phyloP scores from a whole-genome alignment of 2,329 filamentous ascomycete genomes.

The Fusarium nanum region DNA sequence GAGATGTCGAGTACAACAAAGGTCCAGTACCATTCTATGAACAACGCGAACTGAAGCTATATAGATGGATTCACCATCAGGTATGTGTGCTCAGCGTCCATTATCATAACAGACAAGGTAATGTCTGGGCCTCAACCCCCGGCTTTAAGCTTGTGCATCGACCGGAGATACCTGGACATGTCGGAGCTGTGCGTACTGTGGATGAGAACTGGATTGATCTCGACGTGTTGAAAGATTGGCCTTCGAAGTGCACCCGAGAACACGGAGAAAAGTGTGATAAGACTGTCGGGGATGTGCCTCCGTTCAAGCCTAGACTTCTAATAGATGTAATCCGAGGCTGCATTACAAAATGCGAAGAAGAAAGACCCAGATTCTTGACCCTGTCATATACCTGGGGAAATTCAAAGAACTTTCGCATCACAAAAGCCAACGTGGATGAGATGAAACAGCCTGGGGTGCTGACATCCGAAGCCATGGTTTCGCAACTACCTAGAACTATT shows the following conservation, averaged over 20 bases:
- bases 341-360: no score
- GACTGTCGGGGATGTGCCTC: not conserved
- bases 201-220: not conserved
- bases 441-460: not conserved
- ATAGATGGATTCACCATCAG: no score
- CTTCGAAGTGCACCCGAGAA: fast-evolving
- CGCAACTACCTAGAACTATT: not conserved
- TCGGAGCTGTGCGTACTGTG: not conserved
- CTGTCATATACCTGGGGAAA: not conserved
- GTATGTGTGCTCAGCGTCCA: not conserved
- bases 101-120: not conserved
- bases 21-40: not conserved
- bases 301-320: not conserved
- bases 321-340: not conserved
- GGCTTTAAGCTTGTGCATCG: fast-evolving
- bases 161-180: not conserved
- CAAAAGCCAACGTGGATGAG: not conserved
- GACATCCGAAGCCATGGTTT: fast-evolving
- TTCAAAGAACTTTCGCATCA: not conserved
- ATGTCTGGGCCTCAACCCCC: not conserved
- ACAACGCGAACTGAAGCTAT: not conserved
- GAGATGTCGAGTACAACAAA: not conserved
- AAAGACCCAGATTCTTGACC: not conserved
- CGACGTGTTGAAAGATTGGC: not conserved
- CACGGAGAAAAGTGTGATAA: not conserved